Evolutionary conservation across 2,329 filamentous ascomycete genomes (phyloP).

Genomic region (Hymenotorrendiella dingleyae): DNA sequence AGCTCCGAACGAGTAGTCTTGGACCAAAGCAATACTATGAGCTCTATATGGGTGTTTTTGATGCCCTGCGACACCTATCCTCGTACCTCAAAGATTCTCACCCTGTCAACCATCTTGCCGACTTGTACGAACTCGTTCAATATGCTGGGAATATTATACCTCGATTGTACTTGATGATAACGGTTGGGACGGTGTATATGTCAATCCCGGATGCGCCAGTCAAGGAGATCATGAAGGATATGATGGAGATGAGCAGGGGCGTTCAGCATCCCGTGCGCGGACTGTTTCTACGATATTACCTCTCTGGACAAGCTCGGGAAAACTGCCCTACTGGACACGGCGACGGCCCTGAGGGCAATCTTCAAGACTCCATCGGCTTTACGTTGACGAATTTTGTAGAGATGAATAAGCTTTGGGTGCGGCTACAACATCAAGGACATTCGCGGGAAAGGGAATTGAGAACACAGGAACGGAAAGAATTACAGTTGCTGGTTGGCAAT

Average conservation of each 20-base stretch:
- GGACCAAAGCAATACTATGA: conserved; percentile 99
- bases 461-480: conserved; percentile 88
- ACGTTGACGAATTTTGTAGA: conserved; percentile 98
- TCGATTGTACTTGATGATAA: conserved; percentile 97
- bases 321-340: conserved; percentile 73
- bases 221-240: conserved; percentile 99
- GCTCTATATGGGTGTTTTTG: conserved; percentile 98
- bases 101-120: conserved; percentile 94
- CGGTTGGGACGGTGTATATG: conserved; percentile 98
- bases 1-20: conserved; percentile 91
- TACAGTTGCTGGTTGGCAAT: conserved; percentile 92
- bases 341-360: conserved; percentile 89
- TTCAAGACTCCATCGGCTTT: conserved; percentile 97
- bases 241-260: conserved; percentile 99
- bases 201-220: conserved; percentile 95
- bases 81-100: conserved; percentile 96
- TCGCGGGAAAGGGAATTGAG: conserved; percentile 90
- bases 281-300: conserved; percentile 90
- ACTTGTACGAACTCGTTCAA: conserved; percentile 95
- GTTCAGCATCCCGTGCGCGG: conserved; percentile 96
- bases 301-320: conserved; percentile 91
- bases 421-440: conserved; percentile 93
- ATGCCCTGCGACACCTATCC: conserved; percentile 91
- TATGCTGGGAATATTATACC: conserved; percentile 98
- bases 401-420: conserved; percentile 99